Base-by-base conservation (phyloP, 73 alveolate species). In the Blepharisma japonicum region DNA sequence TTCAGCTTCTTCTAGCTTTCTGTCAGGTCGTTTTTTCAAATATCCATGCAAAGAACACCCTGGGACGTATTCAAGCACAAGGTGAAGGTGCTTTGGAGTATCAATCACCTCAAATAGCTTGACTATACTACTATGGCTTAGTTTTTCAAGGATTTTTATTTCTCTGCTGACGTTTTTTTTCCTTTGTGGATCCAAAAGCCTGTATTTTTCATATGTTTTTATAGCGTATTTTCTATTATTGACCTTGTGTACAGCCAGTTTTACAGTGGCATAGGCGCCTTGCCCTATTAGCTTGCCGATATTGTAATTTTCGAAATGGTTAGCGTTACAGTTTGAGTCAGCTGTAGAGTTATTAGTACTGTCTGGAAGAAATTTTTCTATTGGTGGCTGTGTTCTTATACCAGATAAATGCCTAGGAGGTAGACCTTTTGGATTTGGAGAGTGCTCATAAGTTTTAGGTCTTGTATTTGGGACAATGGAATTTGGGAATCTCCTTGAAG, bases 51-150 rank as follows among this genome's bases (percentile, higher is more conserved):
- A 79, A 53, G 96, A 92, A 39, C 95, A 90, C 7, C 96, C 90
- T 48, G 86, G 86, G 20, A 86, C 93, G 78, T 83, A 85, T 83
- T 94, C 98, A 89, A 92, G 87, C 14, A 94, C 93, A 47, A 94
- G 82, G 77, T 90, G 94, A 66, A 94, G 84, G 67, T 81, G 81
- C 14, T 76, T 68, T 14, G 72, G 27, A 54, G 96, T 90, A 67
- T 94, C 98, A 81, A 78, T 88, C 6, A 90, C 86, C 70, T 90
- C 98, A 55, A 78, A 77, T 9, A 82, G 80, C 78, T 88, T 80
- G 11, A 94, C 90, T 9, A 94, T 90, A 80, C 91, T 86, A 20
- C 87, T 85, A 81, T 94, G 97, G 9, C 92, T 82, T 61, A 94
- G 71, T 53, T 84, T 77, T 2, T 81, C 71, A 53, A 84, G 78